A percentile compares a stretch with the other conserved stretches of the same genome.
These are phyloP conservation scores for Neckera pumila DNA, from an alignment of 225 moss, liverwort and hornwort genomes.

Conservation along the genomic window DNA sequence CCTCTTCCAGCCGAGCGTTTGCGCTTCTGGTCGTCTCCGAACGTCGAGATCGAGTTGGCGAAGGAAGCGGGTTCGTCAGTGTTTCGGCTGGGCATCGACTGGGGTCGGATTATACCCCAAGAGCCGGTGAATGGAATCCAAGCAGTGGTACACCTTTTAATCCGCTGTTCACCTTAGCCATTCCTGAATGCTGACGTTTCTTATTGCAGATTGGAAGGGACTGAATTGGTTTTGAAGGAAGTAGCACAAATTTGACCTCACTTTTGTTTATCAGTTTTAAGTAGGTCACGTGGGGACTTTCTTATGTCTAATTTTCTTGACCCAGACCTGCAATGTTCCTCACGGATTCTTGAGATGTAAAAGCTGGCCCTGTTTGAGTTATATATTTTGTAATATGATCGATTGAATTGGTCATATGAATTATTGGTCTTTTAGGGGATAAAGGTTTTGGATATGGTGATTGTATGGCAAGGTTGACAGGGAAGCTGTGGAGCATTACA, in stretches of 20 bases:
- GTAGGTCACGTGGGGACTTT: background rate
- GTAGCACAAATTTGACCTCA: background rate
- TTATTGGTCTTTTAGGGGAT: background rate
- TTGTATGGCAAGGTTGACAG: constrained; percentile 47
- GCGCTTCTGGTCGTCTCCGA: constrained; percentile 78
- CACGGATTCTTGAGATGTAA: background rate
- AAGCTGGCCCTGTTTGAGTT: background rate
- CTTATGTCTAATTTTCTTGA: background rate
- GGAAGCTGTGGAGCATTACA: constrained; percentile 82
- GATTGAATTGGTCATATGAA: background rate
- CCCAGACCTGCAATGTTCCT: background rate
- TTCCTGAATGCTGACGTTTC: background rate
- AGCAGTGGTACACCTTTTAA: constrained; percentile 25
- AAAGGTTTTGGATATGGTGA: background rate
- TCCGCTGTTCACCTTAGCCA: background rate
- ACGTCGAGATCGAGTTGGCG: constrained; percentile 67
- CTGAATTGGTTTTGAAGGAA: background rate
- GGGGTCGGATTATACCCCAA: constrained; percentile 76
- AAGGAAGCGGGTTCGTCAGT: constrained; percentile 62
- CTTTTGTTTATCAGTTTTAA: background rate
- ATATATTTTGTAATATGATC: background rate
- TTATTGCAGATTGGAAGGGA: background rate
- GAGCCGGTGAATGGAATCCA: constrained; percentile 65
- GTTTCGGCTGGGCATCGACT: constrained; percentile 89
- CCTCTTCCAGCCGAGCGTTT: constrained; percentile 69